Base-by-base conservation (phyloP, 129 eudicot genomes). In the Rutidosis leptorrhynchoides region DNA sequence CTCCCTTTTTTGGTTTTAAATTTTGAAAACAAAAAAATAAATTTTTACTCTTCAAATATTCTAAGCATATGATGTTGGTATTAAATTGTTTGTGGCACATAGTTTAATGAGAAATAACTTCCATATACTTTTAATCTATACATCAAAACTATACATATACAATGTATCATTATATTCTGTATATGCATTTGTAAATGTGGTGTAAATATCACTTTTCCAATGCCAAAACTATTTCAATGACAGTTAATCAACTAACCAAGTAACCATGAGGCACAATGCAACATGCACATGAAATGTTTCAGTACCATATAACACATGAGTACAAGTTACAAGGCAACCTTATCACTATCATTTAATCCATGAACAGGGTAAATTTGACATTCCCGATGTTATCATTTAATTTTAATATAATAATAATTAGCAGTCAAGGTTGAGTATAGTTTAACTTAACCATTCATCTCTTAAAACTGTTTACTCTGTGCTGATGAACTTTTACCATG, bases 251-350 rank as follows among this genome's bases (percentile, higher is more conserved):
- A 37, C 45, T 37, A 37, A 37, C 45, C 9, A 40, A 40, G 12
- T 40, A 40, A 40, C 46, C 3, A 40, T 40, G 46, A 40, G 45
- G n/a, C 20, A 49, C 23, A 49, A 24, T 5, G 1, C 62, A 15
- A 56, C 2, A 14, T 26, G 62, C 63, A 58, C 11, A 26, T 58
- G 27, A 26, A 49, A 58, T 26, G 10, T 24, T 58, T 26, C 63
- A 26, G 37, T 23, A 58, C 20, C 20, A 58, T n/a, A n/a, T 58
- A 7, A 58, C 63, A 27, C 63, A 58, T 58, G 63, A 26, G 22
- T 24, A 58, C 63, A 58, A 58, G 37, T 58, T 58, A 58, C 63
- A 58, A 58, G 40, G 63, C 40, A 57, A 57, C 21, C 33, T 25
- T 23, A 57, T 25, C 2, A 1, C 26, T 57, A 57, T 23, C 32